These are phyloP conservation scores for Diutina mesorugosa DNA, from an alignment of 1,139 yeast genomes.

Conservation along the genomic window DNA sequence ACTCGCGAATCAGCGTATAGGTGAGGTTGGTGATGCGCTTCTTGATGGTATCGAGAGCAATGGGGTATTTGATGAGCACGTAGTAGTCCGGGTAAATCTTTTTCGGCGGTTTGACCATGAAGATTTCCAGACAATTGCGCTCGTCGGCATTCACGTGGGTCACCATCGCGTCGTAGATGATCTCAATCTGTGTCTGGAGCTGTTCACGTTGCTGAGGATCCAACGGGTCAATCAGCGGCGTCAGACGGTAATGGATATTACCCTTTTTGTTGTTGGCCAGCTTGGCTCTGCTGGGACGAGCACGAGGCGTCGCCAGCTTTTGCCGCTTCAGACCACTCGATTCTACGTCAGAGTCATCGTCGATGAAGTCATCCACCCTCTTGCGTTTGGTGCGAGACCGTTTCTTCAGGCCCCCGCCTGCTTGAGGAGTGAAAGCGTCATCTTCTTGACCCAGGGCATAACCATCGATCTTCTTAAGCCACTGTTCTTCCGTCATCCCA, in stretches of 20 bases:
- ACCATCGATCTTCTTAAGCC: constrained; percentile 53
- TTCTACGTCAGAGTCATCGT: constrained; percentile 7
- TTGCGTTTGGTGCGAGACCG: constrained; percentile 6
- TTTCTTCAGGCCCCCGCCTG: constrained; percentile 13
- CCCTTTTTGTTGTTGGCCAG: constrained; percentile 4
- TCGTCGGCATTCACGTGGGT: constrained; percentile 29
- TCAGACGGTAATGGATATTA: constrained; percentile 7
- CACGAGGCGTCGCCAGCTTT: constrained; percentile 18
- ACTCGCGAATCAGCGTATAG: constrained; percentile 45
- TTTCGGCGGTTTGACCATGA: constrained; percentile 57
- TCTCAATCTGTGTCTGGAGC: constrained; percentile 28
- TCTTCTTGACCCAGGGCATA: constrained; percentile 8
- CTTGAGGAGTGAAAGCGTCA: constrained; percentile 8
- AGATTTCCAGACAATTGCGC: constrained; percentile 42
- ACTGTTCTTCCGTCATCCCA: constrained; percentile 64
- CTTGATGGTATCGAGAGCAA: constrained; percentile 59
- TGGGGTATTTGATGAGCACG: constrained; percentile 64
- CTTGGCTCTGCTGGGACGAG: constrained; percentile 5
- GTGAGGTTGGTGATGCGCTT: constrained; percentile 42
- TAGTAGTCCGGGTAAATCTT: constrained; percentile 81
- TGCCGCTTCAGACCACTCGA: constrained; percentile 12
- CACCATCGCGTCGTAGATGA: constrained; percentile 31
- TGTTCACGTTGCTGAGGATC: constrained; percentile 26
- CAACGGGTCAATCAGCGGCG: constrained; percentile 28
- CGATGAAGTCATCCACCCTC: constrained; percentile 3